These are phyloP conservation scores for Globisporangium canariense DNA, from an alignment of 352 stramenopile genomes.

Conservation along the genomic window DNA sequence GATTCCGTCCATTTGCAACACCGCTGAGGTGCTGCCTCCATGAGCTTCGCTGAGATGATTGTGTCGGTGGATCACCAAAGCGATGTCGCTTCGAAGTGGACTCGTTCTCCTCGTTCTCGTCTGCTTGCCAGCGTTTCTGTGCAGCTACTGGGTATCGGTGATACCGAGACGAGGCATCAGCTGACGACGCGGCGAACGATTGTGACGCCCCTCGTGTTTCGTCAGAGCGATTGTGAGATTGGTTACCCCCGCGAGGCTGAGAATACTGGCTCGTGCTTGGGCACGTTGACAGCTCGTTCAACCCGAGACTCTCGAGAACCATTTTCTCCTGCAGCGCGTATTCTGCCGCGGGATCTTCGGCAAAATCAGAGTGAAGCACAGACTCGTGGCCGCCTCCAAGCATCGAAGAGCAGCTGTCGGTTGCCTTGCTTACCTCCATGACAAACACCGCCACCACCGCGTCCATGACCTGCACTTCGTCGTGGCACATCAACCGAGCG, in stretches of 20 bases:
- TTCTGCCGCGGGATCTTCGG: slow-evolving; percentile 48
- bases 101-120: neutral
- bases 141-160: neutral
- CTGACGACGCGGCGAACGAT: slow-evolving; percentile 1
- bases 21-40: slow-evolving; percentile 18
- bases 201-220: neutral
- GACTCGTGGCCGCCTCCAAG: slow-evolving; percentile 54
- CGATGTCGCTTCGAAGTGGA: slow-evolving; percentile 4
- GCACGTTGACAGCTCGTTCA: slow-evolving; percentile 49
- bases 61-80: neutral
- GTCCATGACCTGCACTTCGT: slow-evolving; percentile 66
- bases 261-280: slow-evolving; percentile 15
- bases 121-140: slow-evolving; percentile 13
- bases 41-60: slow-evolving; percentile 2
- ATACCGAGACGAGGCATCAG: slow-evolving; percentile 1
- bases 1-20: neutral
- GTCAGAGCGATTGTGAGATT: neutral
- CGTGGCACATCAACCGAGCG: slow-evolving; percentile 79
- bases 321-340: slow-evolving; percentile 70
- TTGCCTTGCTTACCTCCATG: slow-evolving; percentile 75
- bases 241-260: slow-evolving; percentile 2
- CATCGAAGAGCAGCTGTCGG: slow-evolving; percentile 53
- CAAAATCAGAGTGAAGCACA: slow-evolving; percentile 68
- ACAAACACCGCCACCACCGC: slow-evolving; percentile 76
- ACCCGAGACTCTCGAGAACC: slow-evolving; percentile 63